These are phyloP conservation scores for Leishmania aethiopica DNA, from an alignment of 208 protist genomes.

Conservation along the genomic window DNA sequence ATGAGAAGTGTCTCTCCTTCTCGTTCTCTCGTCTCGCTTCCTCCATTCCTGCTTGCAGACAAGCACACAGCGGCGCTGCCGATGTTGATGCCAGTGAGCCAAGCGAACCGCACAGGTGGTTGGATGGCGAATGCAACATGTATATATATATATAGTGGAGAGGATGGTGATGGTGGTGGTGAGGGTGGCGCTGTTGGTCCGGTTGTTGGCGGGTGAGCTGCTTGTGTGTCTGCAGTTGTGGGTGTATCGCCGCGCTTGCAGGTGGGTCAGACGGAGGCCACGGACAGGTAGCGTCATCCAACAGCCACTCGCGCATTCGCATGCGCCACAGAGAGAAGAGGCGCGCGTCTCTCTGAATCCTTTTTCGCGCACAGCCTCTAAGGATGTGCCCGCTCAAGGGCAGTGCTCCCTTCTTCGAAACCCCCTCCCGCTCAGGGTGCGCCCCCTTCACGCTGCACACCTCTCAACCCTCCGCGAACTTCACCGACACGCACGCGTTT, in stretches of 20 bases:
- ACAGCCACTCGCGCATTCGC: neutral
- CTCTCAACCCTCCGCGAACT: neutral
- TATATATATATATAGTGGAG: neutral
- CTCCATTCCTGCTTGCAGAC: neutral
- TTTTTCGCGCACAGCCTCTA: neutral
- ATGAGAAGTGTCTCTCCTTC: neutral
- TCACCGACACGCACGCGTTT: neutral
- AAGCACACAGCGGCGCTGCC: too few species aligned
- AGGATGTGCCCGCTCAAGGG: neutral
- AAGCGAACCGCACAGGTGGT: neutral
- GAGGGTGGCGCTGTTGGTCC: neutral
- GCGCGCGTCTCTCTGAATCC: neutral
- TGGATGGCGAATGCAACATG: neutral
- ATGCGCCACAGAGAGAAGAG: neutral
- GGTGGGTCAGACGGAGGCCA: neutral
- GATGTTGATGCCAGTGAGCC: neutral
- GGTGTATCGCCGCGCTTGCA: slow-evolving; percentile 7
- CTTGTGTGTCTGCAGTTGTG: neutral
- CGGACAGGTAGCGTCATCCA: neutral
- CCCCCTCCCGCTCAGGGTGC: neutral
- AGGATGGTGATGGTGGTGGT: neutral
- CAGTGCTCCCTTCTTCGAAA: neutral
- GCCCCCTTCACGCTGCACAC: neutral
- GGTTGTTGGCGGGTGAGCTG: neutral
- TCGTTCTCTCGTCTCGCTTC: neutral